Base-by-base conservation (phyloP, 306 rosid genomes). In the Quercus gilva region DNA sequence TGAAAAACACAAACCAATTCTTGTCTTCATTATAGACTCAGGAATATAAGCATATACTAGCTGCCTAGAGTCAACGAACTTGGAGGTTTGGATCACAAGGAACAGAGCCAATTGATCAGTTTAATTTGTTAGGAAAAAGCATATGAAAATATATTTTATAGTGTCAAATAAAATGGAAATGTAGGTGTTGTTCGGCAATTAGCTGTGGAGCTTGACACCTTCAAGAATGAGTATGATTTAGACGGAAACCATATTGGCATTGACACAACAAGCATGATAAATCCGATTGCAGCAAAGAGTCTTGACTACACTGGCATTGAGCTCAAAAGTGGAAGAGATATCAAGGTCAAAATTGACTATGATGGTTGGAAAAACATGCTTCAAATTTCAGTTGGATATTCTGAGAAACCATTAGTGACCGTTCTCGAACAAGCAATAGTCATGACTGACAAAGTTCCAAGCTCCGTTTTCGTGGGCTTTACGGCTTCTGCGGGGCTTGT, bases 161-260 rank as follows among this genome's bases (percentile, higher is more conserved):
- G 35, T 33, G 35, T 33, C 35, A 33, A 33, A 33, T 33, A 33
- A 33, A 33, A 33, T 33, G 35, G 35, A 33, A 33, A 33, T 33
- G 91, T 82, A 78, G 90, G 83, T 0, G 45, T 4, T 67, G 59
- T 84, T 75, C 80, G 28, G 77, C 94, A 90, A 64, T 10, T 88
- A 35, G 89, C 86, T 26, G 84, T 88, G 60, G 91, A 86, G 79
- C 83, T 90, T 17, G 89, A 86, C 76, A 86, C 90, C 35, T 86
- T 26, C 85, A 82, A 65, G 91, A 90, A 90, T 71, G 94, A 82
- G 67, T 82, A 87, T 79, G 91, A 90, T 78, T 79, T 70, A 69
- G 88, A 87, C 80, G 90, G 76, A 65, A 90, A 87, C 64, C 94
- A 87, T 82, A 71, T 87, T 10, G 88, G 87, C 33, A 80, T 87